A percentile compares a stretch with the other conserved stretches of the same genome.
These are phyloP conservation scores for Corymbia citriodora DNA, from an alignment of 441 rosid genomes.

Conservation along the genomic window DNA sequence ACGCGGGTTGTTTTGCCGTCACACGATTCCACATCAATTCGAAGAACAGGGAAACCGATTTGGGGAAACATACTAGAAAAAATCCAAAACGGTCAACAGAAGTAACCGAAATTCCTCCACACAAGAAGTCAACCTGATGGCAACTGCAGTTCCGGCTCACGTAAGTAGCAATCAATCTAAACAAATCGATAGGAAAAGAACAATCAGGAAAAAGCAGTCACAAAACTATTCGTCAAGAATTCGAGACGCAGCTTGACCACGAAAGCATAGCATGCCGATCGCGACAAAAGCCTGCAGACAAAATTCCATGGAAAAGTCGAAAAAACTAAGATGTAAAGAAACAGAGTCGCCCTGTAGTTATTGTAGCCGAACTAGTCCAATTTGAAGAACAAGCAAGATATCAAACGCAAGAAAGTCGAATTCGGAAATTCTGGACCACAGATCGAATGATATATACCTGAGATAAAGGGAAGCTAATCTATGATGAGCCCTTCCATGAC, in stretches of 20 bases:
- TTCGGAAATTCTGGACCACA: neutral
- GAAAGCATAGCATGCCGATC: neutral
- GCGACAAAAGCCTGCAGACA: neutral
- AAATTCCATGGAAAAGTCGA: neutral
- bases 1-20: neutral
- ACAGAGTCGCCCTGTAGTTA: neutral
- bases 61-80: neutral
- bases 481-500: slow-evolving; percentile 72
- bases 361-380: neutral
- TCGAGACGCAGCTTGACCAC: neutral
- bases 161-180: neutral
- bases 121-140: neutral
- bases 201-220: neutral
- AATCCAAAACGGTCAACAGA: neutral
- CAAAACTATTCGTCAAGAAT: neutral
- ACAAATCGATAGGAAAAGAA: neutral
- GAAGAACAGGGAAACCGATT: neutral
- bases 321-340: neutral
- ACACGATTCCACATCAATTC: neutral
- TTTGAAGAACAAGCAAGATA: neutral
- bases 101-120: neutral
- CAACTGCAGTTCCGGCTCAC: neutral
- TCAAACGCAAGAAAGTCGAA: neutral
- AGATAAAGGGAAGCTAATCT: slow-evolving; percentile 63
- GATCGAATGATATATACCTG: slow-evolving; percentile 38